A percentile compares a stretch with the other conserved stretches of the same genome.
Conservation (phyloP, 371 early-diverging fungal genomes). For the Circinella umbellata region DNA sequence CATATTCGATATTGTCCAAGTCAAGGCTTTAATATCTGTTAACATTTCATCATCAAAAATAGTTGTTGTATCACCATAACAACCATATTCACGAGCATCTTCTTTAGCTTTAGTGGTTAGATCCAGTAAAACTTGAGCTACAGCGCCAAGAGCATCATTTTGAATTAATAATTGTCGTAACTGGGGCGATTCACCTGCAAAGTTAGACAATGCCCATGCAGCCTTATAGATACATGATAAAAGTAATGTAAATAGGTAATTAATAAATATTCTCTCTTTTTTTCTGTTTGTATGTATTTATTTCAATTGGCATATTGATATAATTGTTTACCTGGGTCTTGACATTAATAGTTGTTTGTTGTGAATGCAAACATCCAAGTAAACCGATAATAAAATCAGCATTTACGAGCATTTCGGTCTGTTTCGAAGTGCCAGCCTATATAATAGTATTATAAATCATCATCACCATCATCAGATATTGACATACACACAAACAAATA, state of each 20-base stretch:
- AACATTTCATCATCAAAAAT: constrained; percentile 26
- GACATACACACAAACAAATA: too few relatives aligned
- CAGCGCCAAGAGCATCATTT: constrained; percentile 21
- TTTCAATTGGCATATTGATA: background rate
- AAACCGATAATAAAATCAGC: constrained; percentile 52
- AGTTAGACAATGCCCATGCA: constrained; percentile 56
- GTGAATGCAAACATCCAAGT: constrained; percentile 23
- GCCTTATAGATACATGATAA: constrained; percentile 15
- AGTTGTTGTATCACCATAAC: constrained; percentile 13
- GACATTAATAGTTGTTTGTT: constrained; percentile 20
- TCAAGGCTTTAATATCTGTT: constrained; percentile 39
- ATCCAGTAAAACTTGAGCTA: constrained; percentile 14
- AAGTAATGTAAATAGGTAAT: too few relatives aligned
- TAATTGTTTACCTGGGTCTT: constrained; percentile 45
- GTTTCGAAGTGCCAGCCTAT: constrained; percentile 61
- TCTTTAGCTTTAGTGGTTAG: constrained; percentile 18
- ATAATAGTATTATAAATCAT: background rate
- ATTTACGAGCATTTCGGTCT: constrained; percentile 49
- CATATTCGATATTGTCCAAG: constrained; percentile 55
- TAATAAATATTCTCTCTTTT: background rate
- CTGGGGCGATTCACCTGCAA: constrained; percentile 50
- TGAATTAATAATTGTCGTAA: constrained; percentile 39
- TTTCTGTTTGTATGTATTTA: background rate
- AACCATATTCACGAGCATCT: background rate
- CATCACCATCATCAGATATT: background rate